phyloP scores from a whole-genome alignment of 495 filamentous ascomycete species.

The Amniculicola lignicola region DNA sequence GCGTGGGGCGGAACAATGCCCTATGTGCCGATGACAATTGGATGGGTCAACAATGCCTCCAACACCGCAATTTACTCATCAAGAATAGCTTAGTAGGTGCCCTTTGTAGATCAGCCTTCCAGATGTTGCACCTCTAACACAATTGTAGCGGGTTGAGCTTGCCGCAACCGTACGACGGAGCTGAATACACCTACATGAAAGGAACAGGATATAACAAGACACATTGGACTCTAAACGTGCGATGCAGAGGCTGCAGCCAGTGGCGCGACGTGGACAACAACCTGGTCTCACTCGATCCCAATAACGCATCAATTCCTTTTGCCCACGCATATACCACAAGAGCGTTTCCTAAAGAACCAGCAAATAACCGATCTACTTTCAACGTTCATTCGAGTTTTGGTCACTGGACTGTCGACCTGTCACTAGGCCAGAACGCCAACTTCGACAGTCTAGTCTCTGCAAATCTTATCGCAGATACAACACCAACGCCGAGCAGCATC shows the following conservation, averaged over 20 bases:
- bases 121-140: neutral
- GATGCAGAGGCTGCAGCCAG: conserved; percentile 24
- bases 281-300: conserved; percentile 3
- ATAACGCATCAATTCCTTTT: conserved; percentile 11
- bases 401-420: conserved; percentile 24
- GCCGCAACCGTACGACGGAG: conserved; percentile 21
- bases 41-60: conserved; percentile 25
- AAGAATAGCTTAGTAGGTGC: conserved; percentile 27
- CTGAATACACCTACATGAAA: conserved; percentile 29
- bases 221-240: conserved; percentile 33
- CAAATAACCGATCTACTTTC: conserved; percentile 29
- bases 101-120: no score
- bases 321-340: conserved; percentile 17
- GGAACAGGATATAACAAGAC: conserved; percentile 29
- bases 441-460: conserved; percentile 21
- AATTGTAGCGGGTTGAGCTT: conserved; percentile 21
- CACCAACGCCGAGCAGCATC: conserved; percentile 11
- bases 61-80: conserved; percentile 28
- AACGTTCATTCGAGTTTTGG: conserved; percentile 26
- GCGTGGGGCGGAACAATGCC: conserved; percentile 33
- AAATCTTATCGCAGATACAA: conserved; percentile 11
- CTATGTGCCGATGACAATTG: conserved; percentile 28
- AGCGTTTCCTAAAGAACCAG: conserved; percentile 18
- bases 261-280: conserved; percentile 26
- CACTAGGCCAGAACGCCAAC: conserved; percentile 14